Conservation (phyloP, 163 green algal genomes). For the Chlorella variabilis region DNA sequence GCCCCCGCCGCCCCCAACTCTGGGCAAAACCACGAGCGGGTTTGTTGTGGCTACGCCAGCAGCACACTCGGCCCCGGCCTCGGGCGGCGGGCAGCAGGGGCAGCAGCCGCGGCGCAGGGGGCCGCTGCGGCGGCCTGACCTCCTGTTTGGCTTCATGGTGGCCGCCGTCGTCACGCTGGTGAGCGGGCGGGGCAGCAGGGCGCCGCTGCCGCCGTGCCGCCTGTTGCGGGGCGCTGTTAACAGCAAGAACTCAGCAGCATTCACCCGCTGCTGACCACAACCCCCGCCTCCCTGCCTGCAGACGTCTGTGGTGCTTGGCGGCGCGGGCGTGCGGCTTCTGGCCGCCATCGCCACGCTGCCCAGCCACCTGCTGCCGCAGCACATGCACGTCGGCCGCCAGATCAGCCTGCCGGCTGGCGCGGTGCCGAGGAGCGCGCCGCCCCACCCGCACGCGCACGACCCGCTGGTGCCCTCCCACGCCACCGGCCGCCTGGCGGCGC, state of each 20-base stretch:
- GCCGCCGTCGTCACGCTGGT: constrained; percentile 5
- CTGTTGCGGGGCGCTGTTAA: too few species aligned
- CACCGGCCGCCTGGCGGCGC: constrained; percentile 1
- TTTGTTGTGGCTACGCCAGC: constrained; percentile 30
- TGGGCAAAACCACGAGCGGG: background rate
- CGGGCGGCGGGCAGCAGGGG: background rate
- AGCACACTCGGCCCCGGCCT: background rate
- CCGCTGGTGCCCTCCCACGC: constrained; percentile 15
- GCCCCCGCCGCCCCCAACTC: background rate
- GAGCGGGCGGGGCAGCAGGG: background rate
- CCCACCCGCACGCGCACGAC: background rate
- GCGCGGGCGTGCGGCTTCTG: background rate
- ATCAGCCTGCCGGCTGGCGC: constrained; percentile 11
- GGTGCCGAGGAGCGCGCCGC: too few species aligned
- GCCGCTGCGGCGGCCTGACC: constrained; percentile 1
- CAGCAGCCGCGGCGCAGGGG: background rate
- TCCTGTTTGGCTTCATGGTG: background rate
- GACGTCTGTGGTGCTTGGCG: background rate
- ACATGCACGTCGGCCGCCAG: constrained; percentile 24
- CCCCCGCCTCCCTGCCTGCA: background rate
- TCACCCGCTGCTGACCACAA: too few species aligned
- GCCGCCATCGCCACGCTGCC: constrained; percentile 12
- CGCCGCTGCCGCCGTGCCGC: too few species aligned
- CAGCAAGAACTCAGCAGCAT: too few species aligned
- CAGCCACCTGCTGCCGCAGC: background rate